Conservation (phyloP, 768 basidiomycete genomes). For the Boletus rubescentipes region DNA sequence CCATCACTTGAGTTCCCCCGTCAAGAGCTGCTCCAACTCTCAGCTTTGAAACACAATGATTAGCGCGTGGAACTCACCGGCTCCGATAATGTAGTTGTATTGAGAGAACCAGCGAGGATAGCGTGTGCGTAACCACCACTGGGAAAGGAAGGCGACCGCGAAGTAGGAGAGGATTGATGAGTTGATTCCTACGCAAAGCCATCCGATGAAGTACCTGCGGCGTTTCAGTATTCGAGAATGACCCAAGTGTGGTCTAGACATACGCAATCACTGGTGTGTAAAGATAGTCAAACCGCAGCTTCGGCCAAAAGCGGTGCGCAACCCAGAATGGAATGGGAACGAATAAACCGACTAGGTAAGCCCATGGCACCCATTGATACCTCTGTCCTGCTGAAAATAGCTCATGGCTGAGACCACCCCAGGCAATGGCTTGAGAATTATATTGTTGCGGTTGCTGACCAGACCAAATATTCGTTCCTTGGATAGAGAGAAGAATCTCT, state of each 20-base stretch:
- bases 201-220: conserved; percentile 38
- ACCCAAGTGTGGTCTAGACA: not conserved
- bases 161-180: conserved; percentile 49
- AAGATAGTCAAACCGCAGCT: conserved; percentile 25
- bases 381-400: conserved; percentile 32
- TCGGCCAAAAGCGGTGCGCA: conserved; percentile 37
- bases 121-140: conserved; percentile 55
- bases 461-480: conserved; percentile 46
- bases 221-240: conserved; percentile 7
- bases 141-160: conserved; percentile 55
- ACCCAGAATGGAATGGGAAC: conserved; percentile 44
- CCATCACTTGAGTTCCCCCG: conserved; percentile 50
- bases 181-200: conserved; percentile 54
- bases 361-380: conserved; percentile 44
- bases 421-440: conserved; percentile 37
- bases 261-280: conserved; percentile 37
- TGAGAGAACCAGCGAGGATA: conserved; percentile 66
- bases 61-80: conserved; percentile 35
- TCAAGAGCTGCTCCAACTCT: conserved; percentile 30
- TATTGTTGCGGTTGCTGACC: conserved; percentile 33
- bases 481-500: conserved; percentile 50
- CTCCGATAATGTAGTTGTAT: conserved; percentile 68
- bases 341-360: conserved; percentile 33
- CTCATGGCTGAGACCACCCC: conserved; percentile 41
- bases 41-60: not conserved